A percentile compares a stretch with the other conserved stretches of the same genome.
These are phyloP conservation scores for Rhodocollybia butyracea DNA, from an alignment of 768 basidiomycete species.

Conservation along the genomic window DNA sequence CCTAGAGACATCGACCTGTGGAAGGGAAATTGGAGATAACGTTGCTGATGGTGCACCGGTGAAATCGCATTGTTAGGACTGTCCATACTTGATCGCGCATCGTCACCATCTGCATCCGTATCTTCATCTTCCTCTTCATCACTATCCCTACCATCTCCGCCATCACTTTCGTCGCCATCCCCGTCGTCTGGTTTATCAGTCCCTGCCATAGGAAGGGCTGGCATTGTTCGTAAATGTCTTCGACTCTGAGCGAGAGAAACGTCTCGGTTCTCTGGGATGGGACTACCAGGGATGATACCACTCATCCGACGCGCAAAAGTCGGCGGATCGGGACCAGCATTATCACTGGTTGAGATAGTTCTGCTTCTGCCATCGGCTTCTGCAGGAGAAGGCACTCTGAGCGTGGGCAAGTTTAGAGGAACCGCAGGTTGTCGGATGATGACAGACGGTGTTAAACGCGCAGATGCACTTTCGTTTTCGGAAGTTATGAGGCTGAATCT, in stretches of 20 bases:
- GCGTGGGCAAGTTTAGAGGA: conserved; percentile 48
- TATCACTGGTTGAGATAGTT: not conserved
- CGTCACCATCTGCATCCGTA: conserved; percentile 25
- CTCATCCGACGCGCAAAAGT: not conserved
- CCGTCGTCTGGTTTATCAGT: conserved; percentile 21
- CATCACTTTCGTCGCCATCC: conserved; percentile 30
- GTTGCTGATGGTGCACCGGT: not conserved
- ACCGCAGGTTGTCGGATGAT: conserved; percentile 39
- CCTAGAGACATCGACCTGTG: not conserved
- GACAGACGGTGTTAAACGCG: conserved; percentile 38
- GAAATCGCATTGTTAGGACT: not conserved
- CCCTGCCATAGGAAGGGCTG: conserved; percentile 45
- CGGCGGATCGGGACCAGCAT: not conserved
- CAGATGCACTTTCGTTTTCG: not conserved
- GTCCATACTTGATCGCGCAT: conserved; percentile 9
- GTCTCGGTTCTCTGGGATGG: conserved; percentile 12
- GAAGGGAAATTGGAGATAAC: not conserved
- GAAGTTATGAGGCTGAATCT: conserved; percentile 1
- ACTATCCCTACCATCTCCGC: conserved; percentile 29
- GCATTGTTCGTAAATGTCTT: conserved; percentile 47
- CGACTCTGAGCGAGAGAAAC: conserved; percentile 12
- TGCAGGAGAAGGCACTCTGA: conserved; percentile 14
- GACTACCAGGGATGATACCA: not conserved
- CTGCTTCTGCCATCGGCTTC: not conserved
- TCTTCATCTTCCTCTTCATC: conserved; percentile 29